These are phyloP conservation scores for Herpetospermum pedunculosum DNA, from an alignment of 306 rosid genomes.

Conservation along the genomic window DNA sequence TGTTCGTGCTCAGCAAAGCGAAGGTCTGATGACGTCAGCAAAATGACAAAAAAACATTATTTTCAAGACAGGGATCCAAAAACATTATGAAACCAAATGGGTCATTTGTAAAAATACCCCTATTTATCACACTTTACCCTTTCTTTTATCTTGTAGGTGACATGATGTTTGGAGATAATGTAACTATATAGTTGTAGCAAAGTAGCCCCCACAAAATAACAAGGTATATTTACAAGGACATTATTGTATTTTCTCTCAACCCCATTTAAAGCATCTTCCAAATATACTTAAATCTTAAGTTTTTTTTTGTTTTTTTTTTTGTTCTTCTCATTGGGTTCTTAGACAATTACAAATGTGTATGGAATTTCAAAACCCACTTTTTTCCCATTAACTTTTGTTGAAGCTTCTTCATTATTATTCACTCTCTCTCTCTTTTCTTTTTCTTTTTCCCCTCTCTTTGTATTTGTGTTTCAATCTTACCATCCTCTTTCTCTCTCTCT, in stretches of 20 bases:
- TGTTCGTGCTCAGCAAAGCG: no score
- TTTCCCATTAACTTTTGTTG: slow-evolving; percentile 56
- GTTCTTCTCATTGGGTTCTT: slow-evolving; percentile 23
- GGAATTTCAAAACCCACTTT: slow-evolving; percentile 46
- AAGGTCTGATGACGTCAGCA: no score
- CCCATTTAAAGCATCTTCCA: slow-evolving; percentile 25
- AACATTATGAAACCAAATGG: no score
- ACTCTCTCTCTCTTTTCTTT: neutral
- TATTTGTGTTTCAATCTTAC: neutral
- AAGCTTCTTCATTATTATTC: slow-evolving; percentile 56
- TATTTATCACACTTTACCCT: neutral
- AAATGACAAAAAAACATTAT: no score
- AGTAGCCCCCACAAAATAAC: neutral
- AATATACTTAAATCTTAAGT: slow-evolving; percentile 43
- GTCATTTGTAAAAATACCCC: no score
- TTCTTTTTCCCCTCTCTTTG: neutral
- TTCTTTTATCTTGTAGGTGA: neutral
- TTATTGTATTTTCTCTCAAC: slow-evolving; percentile 28
- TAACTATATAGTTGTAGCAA: neutral
- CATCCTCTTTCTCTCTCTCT: slow-evolving; percentile 5
- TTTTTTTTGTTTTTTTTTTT: neutral
- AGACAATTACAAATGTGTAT: slow-evolving; percentile 32
- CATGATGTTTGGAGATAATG: neutral
- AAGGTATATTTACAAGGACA: slow-evolving; percentile 14
- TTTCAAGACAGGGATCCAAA: no score